Base-by-base conservation (phyloP, 2,329 filamentous ascomycete species). In the Tetracladium maxilliforme region DNA sequence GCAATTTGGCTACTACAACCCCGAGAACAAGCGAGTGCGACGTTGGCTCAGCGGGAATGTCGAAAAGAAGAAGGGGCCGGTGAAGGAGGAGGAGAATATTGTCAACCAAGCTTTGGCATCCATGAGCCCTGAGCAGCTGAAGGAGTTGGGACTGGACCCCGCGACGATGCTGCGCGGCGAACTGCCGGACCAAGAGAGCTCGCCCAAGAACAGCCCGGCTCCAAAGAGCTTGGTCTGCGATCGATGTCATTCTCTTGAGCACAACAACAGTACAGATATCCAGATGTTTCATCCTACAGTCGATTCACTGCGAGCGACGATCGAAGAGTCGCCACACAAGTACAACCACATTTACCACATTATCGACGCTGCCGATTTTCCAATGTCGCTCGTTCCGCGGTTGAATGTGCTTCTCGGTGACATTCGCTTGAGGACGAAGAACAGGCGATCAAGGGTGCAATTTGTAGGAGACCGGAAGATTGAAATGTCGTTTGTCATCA, bases 291-390 rank as follows among this genome's bases (percentile, higher is more conserved):
- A 92, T 42, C 90, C 90, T 0, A 76, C 75, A 2, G 64, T 94
- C 33, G 67, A 83, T 21, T 74, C 81, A 3, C 72, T 98, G 26
- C 71, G 74, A 35, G 75, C 83, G 33, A 92, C 84, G 10, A 78
- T 98, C 26, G 65, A 75, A 26, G 82, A 92, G 48, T 92, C 87
- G 2, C 86, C 86, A 0, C 75, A 92, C 51, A 80, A 80, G 45
- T 70, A 80, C 44, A 95, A 98, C 42, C 82, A 94, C 49, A 75
- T 98, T 32, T 98, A 95, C 46, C 90, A 98, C 49, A 64, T 98
- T 14, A 58, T 98, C 13, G 90, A 98, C 43, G 87, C 90, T 4
- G 90, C 86, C 31, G 90, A 98, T 49, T 95, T 98, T 35, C 90
- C 90, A 12, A 80, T 98, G 68, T 94, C 90, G 3, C 54, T 98